phyloP scores from a whole-genome alignment of 495 filamentous ascomycete genomes.

The Cetradonia linearis region DNA sequence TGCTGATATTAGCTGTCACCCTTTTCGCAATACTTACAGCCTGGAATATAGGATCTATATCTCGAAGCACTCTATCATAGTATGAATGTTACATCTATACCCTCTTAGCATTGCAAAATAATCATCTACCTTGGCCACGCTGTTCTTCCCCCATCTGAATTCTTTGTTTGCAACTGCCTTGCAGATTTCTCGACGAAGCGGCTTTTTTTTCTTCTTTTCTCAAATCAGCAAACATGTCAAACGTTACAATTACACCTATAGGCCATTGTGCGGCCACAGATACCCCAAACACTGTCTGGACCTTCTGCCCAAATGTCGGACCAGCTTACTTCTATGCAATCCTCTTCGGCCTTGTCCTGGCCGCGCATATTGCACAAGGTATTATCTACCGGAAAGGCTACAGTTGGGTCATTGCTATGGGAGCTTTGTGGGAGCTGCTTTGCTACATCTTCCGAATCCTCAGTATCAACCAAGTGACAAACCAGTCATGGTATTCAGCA shows the following conservation, averaged over 20 bases:
- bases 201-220: background rate
- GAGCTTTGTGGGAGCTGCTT: conserved; percentile 36
- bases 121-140: background rate
- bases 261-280: conserved; percentile 14
- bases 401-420: conserved; percentile 46
- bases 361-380: conserved; percentile 34
- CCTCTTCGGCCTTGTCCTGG: conserved; percentile 32
- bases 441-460: conserved; percentile 35
- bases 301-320: conserved; percentile 23
- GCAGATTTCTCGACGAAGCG: background rate
- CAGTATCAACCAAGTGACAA: conserved; percentile 18
- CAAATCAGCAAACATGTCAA: background rate
- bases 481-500: conserved; percentile 16
- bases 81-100: background rate
- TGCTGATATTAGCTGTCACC: background rate
- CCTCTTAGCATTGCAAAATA: background rate
- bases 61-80: background rate
- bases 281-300: conserved; percentile 16
- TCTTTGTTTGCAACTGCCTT: background rate
- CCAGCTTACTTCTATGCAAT: conserved; percentile 31
- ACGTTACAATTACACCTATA: background rate
- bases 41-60: background rate
- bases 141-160: background rate
- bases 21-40: background rate
- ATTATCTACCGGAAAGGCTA: conserved; percentile 36